Conservation (phyloP, 1,284 basidiomycete species). For the Cryptococcus neoformans region DNA sequence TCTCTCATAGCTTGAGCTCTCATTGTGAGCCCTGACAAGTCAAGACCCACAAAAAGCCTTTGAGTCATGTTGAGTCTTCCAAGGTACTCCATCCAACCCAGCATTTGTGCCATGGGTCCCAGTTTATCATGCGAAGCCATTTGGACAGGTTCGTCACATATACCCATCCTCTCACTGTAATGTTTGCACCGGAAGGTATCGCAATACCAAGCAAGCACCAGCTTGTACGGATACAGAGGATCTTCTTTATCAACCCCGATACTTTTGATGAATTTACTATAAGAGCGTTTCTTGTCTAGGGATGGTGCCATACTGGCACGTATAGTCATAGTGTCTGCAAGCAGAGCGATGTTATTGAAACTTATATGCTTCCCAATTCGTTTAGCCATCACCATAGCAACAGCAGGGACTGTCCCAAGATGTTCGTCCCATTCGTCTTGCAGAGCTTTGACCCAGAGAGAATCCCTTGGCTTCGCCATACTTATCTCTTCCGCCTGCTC, state of each 20-base stretch:
- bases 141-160: slow-evolving; percentile 3
- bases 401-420: slow-evolving; percentile 9
- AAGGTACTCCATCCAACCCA: slow-evolving; percentile 15
- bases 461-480: slow-evolving; percentile 3
- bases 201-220: slow-evolving; percentile 11
- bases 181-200: slow-evolving; percentile 7
- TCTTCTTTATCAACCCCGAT: background rate
- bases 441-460: slow-evolving; percentile 6
- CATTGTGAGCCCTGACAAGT: slow-evolving; percentile 14
- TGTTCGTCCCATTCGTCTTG: slow-evolving; percentile 12
- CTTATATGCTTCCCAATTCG: slow-evolving; percentile 2
- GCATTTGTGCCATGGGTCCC: slow-evolving; percentile 1
- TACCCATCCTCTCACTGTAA: slow-evolving; percentile 5
- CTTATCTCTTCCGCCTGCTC: slow-evolving; percentile 8
- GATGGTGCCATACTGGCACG: background rate
- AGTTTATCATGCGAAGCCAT: slow-evolving; percentile 5
- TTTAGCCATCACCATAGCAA: slow-evolving; percentile 4
- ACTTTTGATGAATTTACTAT: too few relatives aligned
- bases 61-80: slow-evolving; percentile 10
- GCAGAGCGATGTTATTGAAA: slow-evolving; percentile 2
- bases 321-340: background rate
- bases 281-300: background rate
- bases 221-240: slow-evolving; percentile 1
- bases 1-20: slow-evolving; percentile 11
- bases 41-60: slow-evolving; percentile 12